These are phyloP conservation scores for Sordariomycetes sp. DNA, from an alignment of 2,329 filamentous ascomycete genomes.

Conservation along the genomic window DNA sequence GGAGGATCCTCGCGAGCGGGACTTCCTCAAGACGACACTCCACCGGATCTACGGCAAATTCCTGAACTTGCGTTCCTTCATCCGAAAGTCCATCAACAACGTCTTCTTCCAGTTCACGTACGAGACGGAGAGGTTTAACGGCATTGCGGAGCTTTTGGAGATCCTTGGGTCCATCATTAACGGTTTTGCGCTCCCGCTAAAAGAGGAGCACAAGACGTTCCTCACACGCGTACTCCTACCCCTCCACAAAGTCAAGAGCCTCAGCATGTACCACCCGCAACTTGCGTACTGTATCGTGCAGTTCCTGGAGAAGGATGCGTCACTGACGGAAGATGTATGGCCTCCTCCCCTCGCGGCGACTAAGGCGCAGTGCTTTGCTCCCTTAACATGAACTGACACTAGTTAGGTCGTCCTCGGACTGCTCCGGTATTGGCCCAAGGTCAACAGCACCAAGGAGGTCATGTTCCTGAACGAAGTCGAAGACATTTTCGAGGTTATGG, in stretches of 20 bases:
- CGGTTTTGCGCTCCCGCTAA: conserved; percentile 88
- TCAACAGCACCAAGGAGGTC: conserved; percentile 98
- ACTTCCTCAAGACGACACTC: conserved; percentile 95
- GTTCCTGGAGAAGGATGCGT: conserved; percentile 95
- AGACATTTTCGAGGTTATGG: conserved; percentile 99
- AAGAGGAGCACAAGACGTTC: conserved; percentile 98
- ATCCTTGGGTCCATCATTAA: conserved; percentile 99
- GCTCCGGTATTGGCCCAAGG: conserved; percentile 95
- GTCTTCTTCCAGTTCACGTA: conserved; percentile 99
- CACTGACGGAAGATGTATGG: conserved; percentile 83
- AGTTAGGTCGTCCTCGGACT: conserved; percentile 78
- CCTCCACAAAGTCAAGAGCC: conserved; percentile 93
- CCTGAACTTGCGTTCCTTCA: conserved; percentile 92
- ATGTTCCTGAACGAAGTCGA: conserved; percentile 99
- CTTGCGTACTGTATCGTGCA: conserved; percentile 98
- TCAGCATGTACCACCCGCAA: conserved; percentile 99
- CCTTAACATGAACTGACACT: conserved; percentile 7
- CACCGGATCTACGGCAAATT: conserved; percentile 99
- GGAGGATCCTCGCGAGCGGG: conserved; percentile 88
- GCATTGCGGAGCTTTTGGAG: conserved; percentile 90
- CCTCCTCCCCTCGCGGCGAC: neutral
- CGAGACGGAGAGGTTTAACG: conserved; percentile 96
- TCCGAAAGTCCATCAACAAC: conserved; percentile 97
- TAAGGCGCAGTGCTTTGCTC: neutral
- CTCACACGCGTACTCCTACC: conserved; percentile 85